Percentiles rank a stretch among this genome's conserved stretches.
phyloP scores from a whole-genome alignment of 257 asterid genomes.

The Rauvolfia tetraphylla region DNA sequence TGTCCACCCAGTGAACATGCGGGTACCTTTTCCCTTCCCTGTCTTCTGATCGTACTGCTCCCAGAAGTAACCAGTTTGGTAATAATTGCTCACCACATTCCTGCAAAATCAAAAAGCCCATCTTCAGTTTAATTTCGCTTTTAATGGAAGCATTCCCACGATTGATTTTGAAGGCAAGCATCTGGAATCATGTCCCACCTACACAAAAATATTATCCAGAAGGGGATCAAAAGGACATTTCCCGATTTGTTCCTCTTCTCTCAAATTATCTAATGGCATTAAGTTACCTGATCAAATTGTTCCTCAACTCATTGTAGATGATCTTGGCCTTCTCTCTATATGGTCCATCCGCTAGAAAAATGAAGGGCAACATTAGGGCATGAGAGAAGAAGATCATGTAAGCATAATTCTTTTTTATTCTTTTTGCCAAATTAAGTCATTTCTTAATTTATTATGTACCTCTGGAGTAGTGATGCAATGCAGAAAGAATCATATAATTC shows the following conservation, averaged over 20 bases:
- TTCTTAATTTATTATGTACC: constrained; percentile 36
- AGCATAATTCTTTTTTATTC: too few relatives aligned
- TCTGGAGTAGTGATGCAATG: constrained; percentile 77
- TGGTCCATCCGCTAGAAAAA: constrained; percentile 77
- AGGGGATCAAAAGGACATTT: too few relatives aligned
- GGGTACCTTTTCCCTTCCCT: constrained; percentile 93
- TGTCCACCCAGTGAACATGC: constrained; percentile 87
- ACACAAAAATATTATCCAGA: too few relatives aligned
- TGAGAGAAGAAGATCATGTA: neutral
- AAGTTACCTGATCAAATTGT: constrained; percentile 73
- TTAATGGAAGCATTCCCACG: neutral
- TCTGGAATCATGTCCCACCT: neutral
- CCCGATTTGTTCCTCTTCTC: neutral
- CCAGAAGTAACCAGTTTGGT: constrained; percentile 77
- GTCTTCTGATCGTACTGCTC: constrained; percentile 93
- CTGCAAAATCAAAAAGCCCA: constrained; percentile 33
- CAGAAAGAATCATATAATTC: constrained; percentile 86
- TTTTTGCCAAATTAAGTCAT: too few relatives aligned
- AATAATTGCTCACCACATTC: constrained; percentile 71
- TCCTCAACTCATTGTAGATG: constrained; percentile 71
- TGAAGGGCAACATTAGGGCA: neutral
- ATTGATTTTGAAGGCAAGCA: neutral
- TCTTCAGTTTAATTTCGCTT: neutral
- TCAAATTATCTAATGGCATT: neutral
- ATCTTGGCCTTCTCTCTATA: constrained; percentile 62